Evolutionary conservation across 345 rosid genomes (phyloP), one percentile per base, ranked within the genome.

Genomic region (Citrus hindsii): DNA sequence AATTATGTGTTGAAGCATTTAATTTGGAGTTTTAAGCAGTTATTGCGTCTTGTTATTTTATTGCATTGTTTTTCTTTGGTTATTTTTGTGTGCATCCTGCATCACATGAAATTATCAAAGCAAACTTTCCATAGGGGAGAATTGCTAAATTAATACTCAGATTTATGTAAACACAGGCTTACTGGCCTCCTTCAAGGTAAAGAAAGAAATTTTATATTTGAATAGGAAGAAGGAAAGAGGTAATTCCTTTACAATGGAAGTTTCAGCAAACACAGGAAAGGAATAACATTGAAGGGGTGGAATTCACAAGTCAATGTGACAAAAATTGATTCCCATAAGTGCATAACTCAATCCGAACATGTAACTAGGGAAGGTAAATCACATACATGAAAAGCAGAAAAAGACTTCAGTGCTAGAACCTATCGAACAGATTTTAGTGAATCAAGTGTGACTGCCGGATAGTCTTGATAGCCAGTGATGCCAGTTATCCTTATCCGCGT

Each of bases 391-490:
- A 76, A 79, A 22, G n/a, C 53, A 30, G 67, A 5, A 65, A 18
- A 59, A 13, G 55, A 55, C 73, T 74, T 66, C 28, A 3, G n/a
- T 33, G 16, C 35, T 5, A 7, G 19, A 42, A 7, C 71, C 33
- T 51, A 37, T 27, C 5, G 66, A 40, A 51, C 37, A 51, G 78
- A 58, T 25, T 37, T 67, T 37, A 35, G 75, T 12, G 88, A 84
- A 28, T 84, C 82, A 35, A 88, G 89, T 22, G 98, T 88, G 1
- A 85, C 85, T 0, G 88, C 92, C 4, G 94, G 95, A 63, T 71
- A 92, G 81, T 90, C 92, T 85, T 90, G 87, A 83, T 88, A 95
- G 76, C 98, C 97, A 35, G 94, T 86, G 84, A 95, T 92, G 79
- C 95, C 90, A 25, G 88, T 92, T 72, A 95, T 93, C 90, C 90